Evolutionary conservation across 139 green algal species (phyloP).

Genomic region (Volvox reticuliferus): DNA sequence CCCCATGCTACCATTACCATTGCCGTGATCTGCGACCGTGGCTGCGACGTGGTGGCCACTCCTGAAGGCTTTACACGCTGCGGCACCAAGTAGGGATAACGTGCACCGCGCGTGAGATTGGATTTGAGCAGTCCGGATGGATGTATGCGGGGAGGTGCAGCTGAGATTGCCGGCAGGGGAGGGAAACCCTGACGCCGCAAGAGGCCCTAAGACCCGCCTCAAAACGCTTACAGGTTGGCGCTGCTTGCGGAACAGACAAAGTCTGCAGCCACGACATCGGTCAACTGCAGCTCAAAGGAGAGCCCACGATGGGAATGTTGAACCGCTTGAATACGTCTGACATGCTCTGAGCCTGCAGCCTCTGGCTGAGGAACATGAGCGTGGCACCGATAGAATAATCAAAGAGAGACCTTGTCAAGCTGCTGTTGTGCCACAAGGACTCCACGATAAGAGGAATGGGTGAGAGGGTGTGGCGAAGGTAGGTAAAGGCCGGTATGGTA

Average conservation of each 20-base stretch:
- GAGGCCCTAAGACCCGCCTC: neutral
- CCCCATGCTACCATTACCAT: too few relatives aligned
- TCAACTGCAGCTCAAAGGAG: slow-evolving; percentile 46
- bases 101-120: too few relatives aligned
- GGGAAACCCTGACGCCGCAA: neutral
- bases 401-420: slow-evolving; percentile 18
- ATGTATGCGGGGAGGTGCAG: neutral
- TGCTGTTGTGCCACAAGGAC: neutral
- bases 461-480: neutral
- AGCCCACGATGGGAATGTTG: slow-evolving; percentile 49
- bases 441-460: neutral
- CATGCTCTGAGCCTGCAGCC: slow-evolving; percentile 2
- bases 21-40: too few relatives aligned
- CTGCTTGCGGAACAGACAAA: neutral
- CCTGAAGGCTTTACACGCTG: too few relatives aligned
- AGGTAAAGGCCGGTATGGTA: neutral
- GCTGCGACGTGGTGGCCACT: too few relatives aligned
- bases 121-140: too few relatives aligned
- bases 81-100: too few relatives aligned
- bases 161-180: neutral
- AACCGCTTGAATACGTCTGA: slow-evolving; percentile 43
- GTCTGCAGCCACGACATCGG: neutral
- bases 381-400: slow-evolving; percentile 28
- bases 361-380: slow-evolving; percentile 33
- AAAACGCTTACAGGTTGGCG: slow-evolving; percentile 1